phyloP scores from a whole-genome alignment of 1,284 basidiomycete genomes.

The Trametes sp. region DNA sequence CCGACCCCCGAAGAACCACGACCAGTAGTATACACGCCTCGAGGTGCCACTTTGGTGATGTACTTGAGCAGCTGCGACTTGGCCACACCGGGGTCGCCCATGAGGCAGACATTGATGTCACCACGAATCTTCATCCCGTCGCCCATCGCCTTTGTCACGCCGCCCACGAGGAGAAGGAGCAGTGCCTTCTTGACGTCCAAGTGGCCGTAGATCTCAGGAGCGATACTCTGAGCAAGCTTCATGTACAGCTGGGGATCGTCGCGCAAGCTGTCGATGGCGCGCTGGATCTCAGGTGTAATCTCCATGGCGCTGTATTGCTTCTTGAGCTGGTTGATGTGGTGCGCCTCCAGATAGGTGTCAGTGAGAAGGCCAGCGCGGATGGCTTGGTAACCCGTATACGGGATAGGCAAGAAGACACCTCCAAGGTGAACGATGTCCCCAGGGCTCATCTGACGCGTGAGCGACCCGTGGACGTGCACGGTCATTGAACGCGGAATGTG shows the following conservation, averaged over 20 bases:
- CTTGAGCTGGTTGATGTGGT: constrained; percentile 93
- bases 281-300: constrained; percentile 85
- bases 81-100: constrained; percentile 99
- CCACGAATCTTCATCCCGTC: constrained; percentile 99
- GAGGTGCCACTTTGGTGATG: constrained; percentile 97
- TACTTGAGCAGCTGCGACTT: constrained; percentile 99
- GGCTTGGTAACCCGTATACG: constrained; percentile 89
- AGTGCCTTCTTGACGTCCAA: constrained; percentile 98
- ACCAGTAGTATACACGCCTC: constrained; percentile 98
- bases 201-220: constrained; percentile 99
- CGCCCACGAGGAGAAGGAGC: constrained; percentile 93
- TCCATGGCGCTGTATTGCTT: constrained; percentile 98
- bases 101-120: constrained; percentile 97
- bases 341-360: constrained; percentile 96
- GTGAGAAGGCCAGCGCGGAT: constrained; percentile 95
- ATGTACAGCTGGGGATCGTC: constrained; percentile 85
- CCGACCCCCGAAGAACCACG: constrained; percentile 98
- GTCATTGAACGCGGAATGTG: constrained; percentile 99
- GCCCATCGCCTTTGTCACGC: constrained; percentile 92
- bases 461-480: constrained; percentile 88
- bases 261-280: constrained; percentile 75
- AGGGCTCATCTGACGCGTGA: constrained; percentile 93
- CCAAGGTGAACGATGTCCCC: constrained; percentile 96
- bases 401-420: constrained; percentile 89
- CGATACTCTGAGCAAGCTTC: constrained; percentile 88